phyloP scores from a whole-genome alignment of 768 basidiomycete species.

The Suillus subluteus region DNA sequence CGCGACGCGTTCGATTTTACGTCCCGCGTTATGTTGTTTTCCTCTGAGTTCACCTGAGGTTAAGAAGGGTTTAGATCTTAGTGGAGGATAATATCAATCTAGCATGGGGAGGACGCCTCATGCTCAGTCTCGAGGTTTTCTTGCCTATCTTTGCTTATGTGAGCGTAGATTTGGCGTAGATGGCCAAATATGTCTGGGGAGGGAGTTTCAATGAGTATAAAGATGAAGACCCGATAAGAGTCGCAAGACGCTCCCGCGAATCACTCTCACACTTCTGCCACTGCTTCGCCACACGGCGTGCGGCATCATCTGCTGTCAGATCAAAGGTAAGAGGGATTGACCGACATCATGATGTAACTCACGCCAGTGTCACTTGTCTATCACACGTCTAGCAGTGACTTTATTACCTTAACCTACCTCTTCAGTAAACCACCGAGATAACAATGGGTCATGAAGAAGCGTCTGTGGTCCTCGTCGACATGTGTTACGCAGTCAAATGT shows the following conservation, averaged over 20 bases:
- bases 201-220: background rate
- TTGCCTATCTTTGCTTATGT: conserved; percentile 1
- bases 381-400: conserved; percentile 20
- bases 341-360: conserved; percentile 8
- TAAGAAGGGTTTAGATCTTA: background rate
- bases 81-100: background rate
- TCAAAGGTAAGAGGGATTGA: conserved; percentile 6
- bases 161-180: background rate
- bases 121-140: background rate
- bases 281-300: conserved; percentile 6
- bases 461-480: conserved; percentile 46
- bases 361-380: background rate
- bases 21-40: conserved; percentile 3
- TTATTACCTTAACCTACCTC: conserved; percentile 38
- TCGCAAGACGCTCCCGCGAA: conserved; percentile 6
- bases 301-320: background rate
- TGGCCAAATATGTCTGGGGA: conserved; percentile 1
- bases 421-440: conserved; percentile 16
- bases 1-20: conserved; percentile 5
- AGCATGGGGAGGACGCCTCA: background rate
- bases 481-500: conserved; percentile 63
- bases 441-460: conserved; percentile 27
- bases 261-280: conserved; percentile 10
- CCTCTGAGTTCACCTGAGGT: background rate
- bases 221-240: background rate